Evolutionary conservation across 805 yeast genomes (phyloP), one percentile per base, ranked within the genome.

Genomic region (Hanseniaspora valbyensis): DNA sequence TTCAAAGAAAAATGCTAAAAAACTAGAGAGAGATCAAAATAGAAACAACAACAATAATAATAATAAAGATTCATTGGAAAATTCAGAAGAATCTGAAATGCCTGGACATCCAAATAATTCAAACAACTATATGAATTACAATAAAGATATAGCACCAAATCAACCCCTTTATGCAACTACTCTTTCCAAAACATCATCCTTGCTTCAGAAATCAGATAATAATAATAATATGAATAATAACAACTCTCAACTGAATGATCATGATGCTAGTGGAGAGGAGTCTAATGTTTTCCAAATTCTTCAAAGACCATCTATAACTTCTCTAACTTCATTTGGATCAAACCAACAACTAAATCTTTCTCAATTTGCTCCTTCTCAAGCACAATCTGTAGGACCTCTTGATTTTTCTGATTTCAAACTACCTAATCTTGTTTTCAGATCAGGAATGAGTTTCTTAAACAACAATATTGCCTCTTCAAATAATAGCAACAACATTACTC

Each of bases 1-100:
- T 57, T 37, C 66, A 7, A 9, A 33, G 30, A 28, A 28, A 28
- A 28, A 28, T 8, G 30, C 30, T 8, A 28, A 28, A 28, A 12
- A 37, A 22, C 7, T 2, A 28, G 10, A 9, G 2, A 8, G 10
- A 37, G 37, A 22, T 7, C 25, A 25, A 21, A 19, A 26, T 25
- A 44, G 5, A 26, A 18, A 28, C 30, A 33, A 33, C 13, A 33
- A 33, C 19, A 33, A 33, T 33, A 33, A 33, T 33, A 33, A 33
- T 33, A 33, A 33, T 33, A 33, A 28, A n/a, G n/a, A n/a, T n/a
- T n/a, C n/a, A n/a, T n/a, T n/a, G n/a, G 29, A 26, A 26, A 10
- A 10, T 26, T 26, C 10, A 26, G 29, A 26, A 26, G 34, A 32
- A 32, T 10, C 16, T 14, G 16, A 32, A 7, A 26, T 7, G 6